Percentiles rank a stretch among this genome's conserved stretches.
Conservation (phyloP, 176 grass and related monocot genomes). For the Metroxylon sagu region DNA sequence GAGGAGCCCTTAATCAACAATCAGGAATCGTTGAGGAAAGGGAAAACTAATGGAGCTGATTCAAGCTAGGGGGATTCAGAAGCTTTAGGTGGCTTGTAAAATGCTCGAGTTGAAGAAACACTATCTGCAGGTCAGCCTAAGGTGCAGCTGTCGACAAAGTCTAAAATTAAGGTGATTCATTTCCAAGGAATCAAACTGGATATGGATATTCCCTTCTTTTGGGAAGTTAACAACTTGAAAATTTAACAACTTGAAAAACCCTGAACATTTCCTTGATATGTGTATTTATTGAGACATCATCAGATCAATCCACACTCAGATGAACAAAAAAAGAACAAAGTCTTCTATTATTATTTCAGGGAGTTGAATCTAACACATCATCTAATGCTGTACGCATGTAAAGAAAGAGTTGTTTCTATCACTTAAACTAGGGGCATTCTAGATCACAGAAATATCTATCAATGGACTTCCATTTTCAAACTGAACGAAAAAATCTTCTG, state of each 20-base stretch:
- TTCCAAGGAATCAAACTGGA: conserved; percentile 75
- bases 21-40: conserved; percentile 1
- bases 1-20: not conserved
- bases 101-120: conserved; percentile 8
- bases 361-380: too few relatives aligned
- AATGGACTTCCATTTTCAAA: too few relatives aligned
- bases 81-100: not conserved
- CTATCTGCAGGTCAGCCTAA: not conserved
- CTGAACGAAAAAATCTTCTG: too few relatives aligned
- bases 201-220: conserved; percentile 73
- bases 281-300: conserved; percentile 33
- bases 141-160: conserved; percentile 6
- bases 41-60: conserved; percentile 5
- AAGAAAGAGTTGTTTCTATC: too few relatives aligned
- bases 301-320: conserved; percentile 16
- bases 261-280: conserved; percentile 85
- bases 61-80: conserved; percentile 23
- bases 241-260: conserved; percentile 67
- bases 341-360: too few relatives aligned
- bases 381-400: too few relatives aligned
- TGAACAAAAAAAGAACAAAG: too few relatives aligned
- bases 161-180: conserved; percentile 46
- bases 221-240: conserved; percentile 83
- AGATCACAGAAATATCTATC: too few relatives aligned
- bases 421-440: too few relatives aligned